These are phyloP conservation scores for Peronospora farinosa DNA, from an alignment of 352 stramenopile species.

Conservation along the genomic window DNA sequence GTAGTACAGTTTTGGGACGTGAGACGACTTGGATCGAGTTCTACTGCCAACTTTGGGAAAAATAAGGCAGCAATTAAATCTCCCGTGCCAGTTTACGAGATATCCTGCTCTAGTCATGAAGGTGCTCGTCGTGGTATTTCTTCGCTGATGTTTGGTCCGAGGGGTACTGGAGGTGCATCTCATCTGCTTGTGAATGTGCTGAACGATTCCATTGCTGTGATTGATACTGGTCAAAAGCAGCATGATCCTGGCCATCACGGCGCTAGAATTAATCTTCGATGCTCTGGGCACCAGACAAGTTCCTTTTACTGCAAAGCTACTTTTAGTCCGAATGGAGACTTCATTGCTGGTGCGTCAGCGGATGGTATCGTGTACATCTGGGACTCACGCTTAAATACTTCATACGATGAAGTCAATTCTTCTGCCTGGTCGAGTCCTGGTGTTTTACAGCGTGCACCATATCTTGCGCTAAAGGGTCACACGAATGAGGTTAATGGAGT, in stretches of 20 bases:
- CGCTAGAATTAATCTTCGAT: slow-evolving; percentile 29
- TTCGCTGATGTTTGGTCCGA: slow-evolving; percentile 38
- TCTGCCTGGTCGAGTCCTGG: slow-evolving; percentile 1
- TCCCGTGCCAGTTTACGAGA: slow-evolving; percentile 24
- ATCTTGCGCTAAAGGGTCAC: slow-evolving; percentile 53
- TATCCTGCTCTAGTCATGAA: slow-evolving; percentile 36
- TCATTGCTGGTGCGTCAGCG: slow-evolving; percentile 46
- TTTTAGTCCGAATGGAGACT: slow-evolving; percentile 59
- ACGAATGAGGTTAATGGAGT: slow-evolving; percentile 62
- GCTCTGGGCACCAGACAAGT: slow-evolving; percentile 39
- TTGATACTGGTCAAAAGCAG: slow-evolving; percentile 35
- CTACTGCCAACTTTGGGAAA: slow-evolving; percentile 7
- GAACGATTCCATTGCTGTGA: slow-evolving; percentile 48
- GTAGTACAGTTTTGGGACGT: slow-evolving; percentile 72
- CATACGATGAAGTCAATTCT: slow-evolving; percentile 1
- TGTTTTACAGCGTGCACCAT: slow-evolving; percentile 21
- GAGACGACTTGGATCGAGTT: slow-evolving; percentile 25
- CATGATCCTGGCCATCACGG: slow-evolving; percentile 2
- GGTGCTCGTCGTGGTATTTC: slow-evolving; percentile 49
- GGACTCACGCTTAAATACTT: slow-evolving; percentile 27
- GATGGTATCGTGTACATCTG: slow-evolving; percentile 59
- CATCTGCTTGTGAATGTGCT: slow-evolving; percentile 58
- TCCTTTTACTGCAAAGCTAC: slow-evolving; percentile 63
- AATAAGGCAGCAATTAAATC: slow-evolving; percentile 15
- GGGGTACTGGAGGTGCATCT: slow-evolving; percentile 16